A percentile compares a stretch with the other conserved stretches of the same genome.
These are phyloP conservation scores for Ustilago nuda DNA, from an alignment of 1,284 basidiomycete genomes.

Conservation along the genomic window DNA sequence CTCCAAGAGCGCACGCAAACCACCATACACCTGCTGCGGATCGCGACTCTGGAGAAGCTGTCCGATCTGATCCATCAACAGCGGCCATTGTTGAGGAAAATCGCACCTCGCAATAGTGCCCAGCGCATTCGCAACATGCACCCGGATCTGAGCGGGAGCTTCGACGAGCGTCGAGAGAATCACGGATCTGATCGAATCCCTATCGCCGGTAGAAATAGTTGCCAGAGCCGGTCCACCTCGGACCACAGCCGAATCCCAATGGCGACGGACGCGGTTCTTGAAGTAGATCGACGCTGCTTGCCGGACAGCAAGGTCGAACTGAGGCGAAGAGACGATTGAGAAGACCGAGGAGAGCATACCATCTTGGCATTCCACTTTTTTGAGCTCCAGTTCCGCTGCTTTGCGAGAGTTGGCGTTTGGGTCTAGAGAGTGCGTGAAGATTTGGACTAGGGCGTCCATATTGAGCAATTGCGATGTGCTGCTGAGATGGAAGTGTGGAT, in stretches of 20 bases:
- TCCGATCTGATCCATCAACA: slow-evolving; percentile 60
- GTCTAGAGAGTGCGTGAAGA: slow-evolving; percentile 53
- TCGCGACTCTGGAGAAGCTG: slow-evolving; percentile 54
- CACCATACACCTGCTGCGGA: slow-evolving; percentile 58
- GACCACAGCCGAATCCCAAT: slow-evolving; percentile 57
- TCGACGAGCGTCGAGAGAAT: slow-evolving; percentile 59
- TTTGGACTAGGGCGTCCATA: slow-evolving; percentile 50
- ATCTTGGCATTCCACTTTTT: slow-evolving; percentile 60
- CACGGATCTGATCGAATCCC: slow-evolving; percentile 47
- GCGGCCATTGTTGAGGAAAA: slow-evolving; percentile 64
- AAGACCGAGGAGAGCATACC: slow-evolving; percentile 67
- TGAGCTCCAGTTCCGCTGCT: slow-evolving; percentile 66
- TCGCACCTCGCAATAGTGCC: slow-evolving; percentile 60
- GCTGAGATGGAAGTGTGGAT: not conserved
- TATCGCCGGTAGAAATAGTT: slow-evolving; percentile 54
- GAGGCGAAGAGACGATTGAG: slow-evolving; percentile 54
- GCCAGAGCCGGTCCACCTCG: slow-evolving; percentile 19
- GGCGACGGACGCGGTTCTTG: slow-evolving; percentile 64
- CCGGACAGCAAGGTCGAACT: slow-evolving; percentile 57
- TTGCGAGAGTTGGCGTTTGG: slow-evolving; percentile 64
- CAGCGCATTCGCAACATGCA: slow-evolving; percentile 60
- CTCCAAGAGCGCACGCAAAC: slow-evolving; percentile 64
- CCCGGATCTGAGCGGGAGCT: slow-evolving; percentile 51
- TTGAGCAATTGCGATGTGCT: slow-evolving; percentile 3
- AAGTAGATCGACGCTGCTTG: slow-evolving; percentile 67